These are phyloP conservation scores for Chaetomium fimeti DNA, from an alignment of 495 filamentous ascomycete genomes.

Conservation along the genomic window DNA sequence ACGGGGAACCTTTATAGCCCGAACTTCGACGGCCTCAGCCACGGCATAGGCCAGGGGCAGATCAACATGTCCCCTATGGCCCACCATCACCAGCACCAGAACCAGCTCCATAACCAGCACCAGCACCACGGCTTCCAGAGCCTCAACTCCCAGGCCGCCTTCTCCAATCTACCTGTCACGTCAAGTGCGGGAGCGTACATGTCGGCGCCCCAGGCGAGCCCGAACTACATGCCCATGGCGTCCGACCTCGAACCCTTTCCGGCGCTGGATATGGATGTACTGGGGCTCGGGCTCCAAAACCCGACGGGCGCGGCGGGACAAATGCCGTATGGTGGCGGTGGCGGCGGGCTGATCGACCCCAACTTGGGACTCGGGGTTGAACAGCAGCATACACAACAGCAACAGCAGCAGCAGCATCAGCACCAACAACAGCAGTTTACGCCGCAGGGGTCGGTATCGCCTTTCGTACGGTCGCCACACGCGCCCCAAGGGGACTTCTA, in stretches of 20 bases:
- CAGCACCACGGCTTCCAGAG: conserved; percentile 12
- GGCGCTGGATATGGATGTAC: conserved; percentile 33
- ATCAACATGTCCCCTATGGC: conserved; percentile 21
- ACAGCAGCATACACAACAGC: not conserved
- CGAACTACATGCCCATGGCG: conserved; percentile 25
- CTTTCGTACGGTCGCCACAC: conserved; percentile 44
- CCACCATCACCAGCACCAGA: conserved; percentile 12
- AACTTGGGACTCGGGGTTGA: conserved; percentile 25
- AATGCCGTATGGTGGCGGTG: conserved; percentile 29
- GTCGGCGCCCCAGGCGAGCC: conserved; percentile 11
- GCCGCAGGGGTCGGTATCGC: conserved; percentile 45
- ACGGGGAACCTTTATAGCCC: conserved; percentile 3
- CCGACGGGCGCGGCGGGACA: conserved; percentile 21
- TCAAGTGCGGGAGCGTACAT: not conserved
- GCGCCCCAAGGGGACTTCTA: conserved; percentile 39
- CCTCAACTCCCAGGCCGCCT: conserved; percentile 17
- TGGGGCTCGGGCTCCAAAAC: conserved; percentile 46
- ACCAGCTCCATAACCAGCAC: conserved; percentile 1
- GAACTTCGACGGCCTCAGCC: conserved; percentile 21
- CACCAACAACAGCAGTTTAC: conserved; percentile 35
- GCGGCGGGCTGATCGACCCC: conserved; percentile 21
- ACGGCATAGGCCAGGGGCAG: conserved; percentile 20
- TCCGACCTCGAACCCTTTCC: conserved; percentile 41
- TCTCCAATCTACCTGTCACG: conserved; percentile 28
- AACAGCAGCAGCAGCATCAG: conserved; percentile 3